Evolutionary conservation across 208 protist species (phyloP).

Genomic region (Leptomonas seymouri): DNA sequence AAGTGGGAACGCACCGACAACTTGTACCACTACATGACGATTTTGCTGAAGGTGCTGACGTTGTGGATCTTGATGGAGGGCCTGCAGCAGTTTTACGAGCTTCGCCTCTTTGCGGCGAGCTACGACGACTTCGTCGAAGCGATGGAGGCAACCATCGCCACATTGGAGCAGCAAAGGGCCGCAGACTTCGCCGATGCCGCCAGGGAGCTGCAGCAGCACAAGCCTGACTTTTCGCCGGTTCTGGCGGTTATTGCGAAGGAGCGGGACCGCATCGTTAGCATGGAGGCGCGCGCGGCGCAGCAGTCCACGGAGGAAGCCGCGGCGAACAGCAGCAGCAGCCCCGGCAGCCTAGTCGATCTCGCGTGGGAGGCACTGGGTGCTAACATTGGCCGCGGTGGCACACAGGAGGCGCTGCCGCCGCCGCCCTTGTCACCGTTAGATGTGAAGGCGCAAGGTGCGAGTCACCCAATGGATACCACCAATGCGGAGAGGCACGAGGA

Average conservation of each 20-base stretch:
- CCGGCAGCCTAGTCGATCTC: conserved; percentile 9
- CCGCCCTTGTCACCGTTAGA: conserved; percentile 14
- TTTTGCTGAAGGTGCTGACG: conserved; percentile 68
- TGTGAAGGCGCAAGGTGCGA: conserved; percentile 3
- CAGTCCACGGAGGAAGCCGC: background rate
- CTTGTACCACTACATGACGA: conserved; percentile 82
- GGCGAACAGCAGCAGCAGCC: background rate
- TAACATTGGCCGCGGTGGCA: conserved; percentile 8
- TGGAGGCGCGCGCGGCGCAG: background rate
- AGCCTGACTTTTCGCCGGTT: conserved; percentile 65
- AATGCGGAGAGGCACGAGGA: conserved; percentile 38
- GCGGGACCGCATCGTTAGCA: conserved; percentile 34
- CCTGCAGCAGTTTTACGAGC: conserved; percentile 81
- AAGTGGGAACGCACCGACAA: conserved; percentile 89
- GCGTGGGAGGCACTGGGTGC: conserved; percentile 26
- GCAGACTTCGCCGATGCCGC: conserved; percentile 47
- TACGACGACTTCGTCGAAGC: conserved; percentile 78
- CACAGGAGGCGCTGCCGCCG: background rate
- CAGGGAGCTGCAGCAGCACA: conserved; percentile 43
- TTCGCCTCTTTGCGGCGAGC: conserved; percentile 62
- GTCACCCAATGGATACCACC: conserved; percentile 87
- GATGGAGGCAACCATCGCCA: conserved; percentile 56
- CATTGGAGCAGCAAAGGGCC: conserved; percentile 36
- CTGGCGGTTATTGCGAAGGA: conserved; percentile 55
- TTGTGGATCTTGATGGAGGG: conserved; percentile 78